A percentile compares a stretch with the other conserved stretches of the same genome.
Evolutionary conservation across 768 basidiomycete genomes (phyloP).

Genomic region (Baorangia bicolor): DNA sequence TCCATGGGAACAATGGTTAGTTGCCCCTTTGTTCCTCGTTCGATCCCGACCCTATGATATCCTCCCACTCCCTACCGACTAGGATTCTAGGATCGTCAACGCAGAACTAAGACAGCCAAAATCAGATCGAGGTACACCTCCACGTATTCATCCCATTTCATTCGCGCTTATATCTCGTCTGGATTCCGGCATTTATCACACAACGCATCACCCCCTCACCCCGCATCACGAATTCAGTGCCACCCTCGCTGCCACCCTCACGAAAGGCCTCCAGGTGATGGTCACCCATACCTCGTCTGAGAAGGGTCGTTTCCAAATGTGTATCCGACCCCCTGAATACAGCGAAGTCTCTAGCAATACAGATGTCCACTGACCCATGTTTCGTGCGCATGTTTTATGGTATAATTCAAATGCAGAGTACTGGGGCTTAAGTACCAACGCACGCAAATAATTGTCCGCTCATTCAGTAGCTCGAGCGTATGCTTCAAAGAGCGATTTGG

Average conservation of each 20-base stretch:
- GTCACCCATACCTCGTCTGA: slow-evolving; percentile 79
- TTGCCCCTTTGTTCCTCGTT: background rate
- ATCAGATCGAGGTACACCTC: slow-evolving; percentile 51
- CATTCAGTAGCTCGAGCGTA: no score
- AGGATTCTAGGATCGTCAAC: slow-evolving; percentile 77
- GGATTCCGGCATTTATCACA: background rate
- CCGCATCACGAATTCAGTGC: slow-evolving; percentile 49
- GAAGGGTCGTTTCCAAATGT: slow-evolving; percentile 47
- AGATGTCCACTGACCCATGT: no score
- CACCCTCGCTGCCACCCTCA: slow-evolving; percentile 59
- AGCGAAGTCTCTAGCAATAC: background rate
- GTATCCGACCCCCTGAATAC: background rate
- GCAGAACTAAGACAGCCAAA: slow-evolving; percentile 76
- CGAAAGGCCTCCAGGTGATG: slow-evolving; percentile 67
- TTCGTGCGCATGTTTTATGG: background rate
- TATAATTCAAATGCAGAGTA: no score
- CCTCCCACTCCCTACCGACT: no score
- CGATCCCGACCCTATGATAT: background rate
- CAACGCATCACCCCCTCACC: background rate
- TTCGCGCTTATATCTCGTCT: background rate
- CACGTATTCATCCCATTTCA: background rate
- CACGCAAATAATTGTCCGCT: no score
- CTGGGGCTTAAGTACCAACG: no score
- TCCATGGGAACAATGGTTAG: slow-evolving; percentile 84
- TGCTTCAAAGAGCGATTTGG: no score